Evolutionary conservation across 2,329 filamentous ascomycete genomes (phyloP).

Genomic region (Ophiocordyceps camponoti-rufipedis): DNA sequence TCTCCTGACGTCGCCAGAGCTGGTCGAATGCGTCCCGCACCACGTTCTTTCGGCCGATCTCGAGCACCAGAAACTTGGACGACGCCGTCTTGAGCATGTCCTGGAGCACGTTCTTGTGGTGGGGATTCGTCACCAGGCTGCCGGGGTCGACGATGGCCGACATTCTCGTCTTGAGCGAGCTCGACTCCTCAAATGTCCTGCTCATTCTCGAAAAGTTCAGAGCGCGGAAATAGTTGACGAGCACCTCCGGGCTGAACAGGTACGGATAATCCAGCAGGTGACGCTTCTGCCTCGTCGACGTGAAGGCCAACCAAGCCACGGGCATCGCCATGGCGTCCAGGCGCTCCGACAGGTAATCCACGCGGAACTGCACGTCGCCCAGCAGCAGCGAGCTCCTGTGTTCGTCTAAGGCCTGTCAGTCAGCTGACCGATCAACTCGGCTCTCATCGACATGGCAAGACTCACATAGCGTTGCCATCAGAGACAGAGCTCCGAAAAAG

Average conservation of each 20-base stretch:
- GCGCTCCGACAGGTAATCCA: slow-evolving; percentile 57
- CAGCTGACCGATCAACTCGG: slow-evolving; percentile 3
- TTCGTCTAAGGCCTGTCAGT: slow-evolving; percentile 28
- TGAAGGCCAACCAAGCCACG: slow-evolving; percentile 47
- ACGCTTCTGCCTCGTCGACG: slow-evolving; percentile 39
- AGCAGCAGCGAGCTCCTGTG: slow-evolving; percentile 46
- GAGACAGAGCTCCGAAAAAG: slow-evolving; percentile 58
- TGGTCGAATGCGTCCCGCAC: slow-evolving; percentile 67
- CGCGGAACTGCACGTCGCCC: slow-evolving; percentile 50
- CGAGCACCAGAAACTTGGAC: slow-evolving; percentile 51
- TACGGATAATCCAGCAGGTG: slow-evolving; percentile 71
- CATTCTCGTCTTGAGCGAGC: slow-evolving; percentile 35
- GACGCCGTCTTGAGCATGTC: slow-evolving; percentile 48
- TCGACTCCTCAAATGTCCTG: slow-evolving; percentile 53
- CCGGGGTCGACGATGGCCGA: slow-evolving; percentile 34
- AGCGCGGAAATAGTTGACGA: slow-evolving; percentile 72
- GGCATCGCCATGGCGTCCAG: slow-evolving; percentile 62
- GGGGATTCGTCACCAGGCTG: slow-evolving; percentile 34
- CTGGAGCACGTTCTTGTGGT: slow-evolving; percentile 42
- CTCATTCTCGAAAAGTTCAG: slow-evolving; percentile 83
- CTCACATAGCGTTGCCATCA: slow-evolving; percentile 57
- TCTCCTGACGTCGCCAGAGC: slow-evolving; percentile 68
- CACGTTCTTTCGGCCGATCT: slow-evolving; percentile 48
- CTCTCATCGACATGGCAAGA: slow-evolving; percentile 5
- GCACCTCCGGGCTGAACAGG: slow-evolving; percentile 52